phyloP scores from a whole-genome alignment of 768 basidiomycete species.

The Multifurca ochricompacta region DNA sequence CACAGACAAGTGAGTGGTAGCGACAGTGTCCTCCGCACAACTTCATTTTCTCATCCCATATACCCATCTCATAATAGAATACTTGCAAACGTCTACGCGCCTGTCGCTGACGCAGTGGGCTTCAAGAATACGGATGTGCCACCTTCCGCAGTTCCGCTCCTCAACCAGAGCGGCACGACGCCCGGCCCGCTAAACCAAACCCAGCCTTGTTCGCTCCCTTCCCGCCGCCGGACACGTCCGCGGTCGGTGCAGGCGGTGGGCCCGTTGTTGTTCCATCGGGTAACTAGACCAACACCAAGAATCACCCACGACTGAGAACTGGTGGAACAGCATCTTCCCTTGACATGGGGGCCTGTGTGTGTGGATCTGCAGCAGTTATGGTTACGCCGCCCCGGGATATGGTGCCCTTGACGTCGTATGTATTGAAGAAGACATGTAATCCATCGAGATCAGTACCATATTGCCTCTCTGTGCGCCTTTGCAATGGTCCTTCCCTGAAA shows the following conservation, averaged over 20 bases:
- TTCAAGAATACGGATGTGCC: slow-evolving; percentile 35
- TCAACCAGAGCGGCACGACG: slow-evolving; percentile 37
- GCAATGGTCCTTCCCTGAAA: too few relatives aligned
- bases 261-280: slow-evolving; percentile 31
- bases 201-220: slow-evolving; percentile 33
- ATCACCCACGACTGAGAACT: too few relatives aligned
- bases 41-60: not conserved
- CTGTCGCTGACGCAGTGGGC: slow-evolving; percentile 40
- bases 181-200: slow-evolving; percentile 38
- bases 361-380: too few relatives aligned
- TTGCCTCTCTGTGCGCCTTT: too few relatives aligned
- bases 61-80: slow-evolving; percentile 17
- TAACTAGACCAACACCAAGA: slow-evolving; percentile 22
- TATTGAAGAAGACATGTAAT: too few relatives aligned
- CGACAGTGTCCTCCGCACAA: not conserved
- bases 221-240: slow-evolving; percentile 34
- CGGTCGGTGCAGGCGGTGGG: slow-evolving; percentile 36
- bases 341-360: too few relatives aligned
- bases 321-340: too few relatives aligned
- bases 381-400: too few relatives aligned
- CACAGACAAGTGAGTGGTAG: slow-evolving; percentile 39
- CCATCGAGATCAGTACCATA: too few relatives aligned
- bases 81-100: slow-evolving; percentile 41
- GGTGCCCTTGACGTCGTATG: too few relatives aligned
- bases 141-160: slow-evolving; percentile 26